Evolutionary conservation across 2,329 filamentous ascomycete genomes (phyloP).

Genomic region (Pseudogymnoascus pannorum): DNA sequence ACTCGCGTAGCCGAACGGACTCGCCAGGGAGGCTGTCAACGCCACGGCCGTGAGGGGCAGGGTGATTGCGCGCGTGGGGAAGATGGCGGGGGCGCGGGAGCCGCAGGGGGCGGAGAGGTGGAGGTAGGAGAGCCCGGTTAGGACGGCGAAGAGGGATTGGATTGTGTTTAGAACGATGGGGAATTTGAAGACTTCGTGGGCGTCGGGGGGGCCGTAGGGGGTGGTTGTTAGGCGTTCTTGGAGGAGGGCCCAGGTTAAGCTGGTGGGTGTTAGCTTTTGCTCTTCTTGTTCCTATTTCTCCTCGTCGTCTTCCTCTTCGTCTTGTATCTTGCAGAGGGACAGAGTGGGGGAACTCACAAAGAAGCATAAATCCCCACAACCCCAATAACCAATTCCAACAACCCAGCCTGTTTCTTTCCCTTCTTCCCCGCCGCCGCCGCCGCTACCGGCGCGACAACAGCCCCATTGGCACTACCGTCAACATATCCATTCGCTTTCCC

Average conservation of each 20-base stretch:
- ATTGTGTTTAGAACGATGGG: conserved; percentile 95
- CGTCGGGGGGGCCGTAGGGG: conserved; percentile 57
- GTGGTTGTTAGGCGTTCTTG: conserved; percentile 98
- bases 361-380: conserved; percentile 95
- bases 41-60: conserved; percentile 76
- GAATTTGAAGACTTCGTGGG: conserved; percentile 77
- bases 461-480: conserved; percentile 20
- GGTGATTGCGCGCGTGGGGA: conserved; percentile 70
- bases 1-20: conserved; percentile 88
- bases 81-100: conserved; percentile 53
- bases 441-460: conserved; percentile 25
- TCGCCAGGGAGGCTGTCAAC: conserved; percentile 79
- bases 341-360: conserved; percentile 56
- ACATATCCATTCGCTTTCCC: conserved; percentile 15
- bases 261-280: conserved; percentile 30
- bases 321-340: background rate
- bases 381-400: conserved; percentile 72
- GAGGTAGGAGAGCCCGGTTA: conserved; percentile 77
- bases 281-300: background rate
- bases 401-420: conserved; percentile 48
- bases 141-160: conserved; percentile 82
- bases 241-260: conserved; percentile 90
- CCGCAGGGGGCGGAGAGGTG: conserved; percentile 51
- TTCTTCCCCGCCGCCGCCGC: too few relatives aligned
- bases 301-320: background rate